phyloP scores from a whole-genome alignment of 75 land plant genomes.

The Selaginella tamariscina region DNA sequence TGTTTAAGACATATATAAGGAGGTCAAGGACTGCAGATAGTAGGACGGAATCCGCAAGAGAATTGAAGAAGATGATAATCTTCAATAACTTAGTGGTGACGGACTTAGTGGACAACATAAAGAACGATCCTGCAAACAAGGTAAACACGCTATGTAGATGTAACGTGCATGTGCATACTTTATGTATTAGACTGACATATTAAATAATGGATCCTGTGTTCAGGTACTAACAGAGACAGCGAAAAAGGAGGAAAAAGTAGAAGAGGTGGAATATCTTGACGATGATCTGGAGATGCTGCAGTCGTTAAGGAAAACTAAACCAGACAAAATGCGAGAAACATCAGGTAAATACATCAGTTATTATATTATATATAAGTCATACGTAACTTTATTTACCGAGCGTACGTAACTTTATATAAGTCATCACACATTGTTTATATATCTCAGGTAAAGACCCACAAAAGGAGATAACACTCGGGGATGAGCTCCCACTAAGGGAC shows the following conservation, averaged over 20 bases:
- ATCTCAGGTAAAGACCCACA: constrained; percentile 65
- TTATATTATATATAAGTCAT: no score
- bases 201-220: no score
- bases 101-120: constrained; percentile 62
- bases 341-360: no score
- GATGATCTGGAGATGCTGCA: constrained; percentile 47
- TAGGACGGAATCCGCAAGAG: constrained; percentile 56
- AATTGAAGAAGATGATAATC: constrained; percentile 74
- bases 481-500: constrained; percentile 70
- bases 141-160: no score
- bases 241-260: constrained; percentile 15
- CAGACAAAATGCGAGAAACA: constrained; percentile 34
- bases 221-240: constrained; percentile 18
- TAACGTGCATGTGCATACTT: no score
- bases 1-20: constrained; percentile 55
- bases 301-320: constrained; percentile 49
- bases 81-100: constrained; percentile 79
- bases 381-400: no score
- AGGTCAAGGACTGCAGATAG: constrained; percentile 46
- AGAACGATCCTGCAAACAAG: constrained; percentile 41
- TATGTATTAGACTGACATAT: no score
- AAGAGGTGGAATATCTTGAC: constrained; percentile 42
- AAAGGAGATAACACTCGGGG: constrained; percentile 68
- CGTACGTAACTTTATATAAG: no score
- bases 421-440: no score